Evolutionary conservation across 345 rosid genomes (phyloP), one percentile per base, ranked within the genome.

Genomic region (Ceriops zippeliana): DNA sequence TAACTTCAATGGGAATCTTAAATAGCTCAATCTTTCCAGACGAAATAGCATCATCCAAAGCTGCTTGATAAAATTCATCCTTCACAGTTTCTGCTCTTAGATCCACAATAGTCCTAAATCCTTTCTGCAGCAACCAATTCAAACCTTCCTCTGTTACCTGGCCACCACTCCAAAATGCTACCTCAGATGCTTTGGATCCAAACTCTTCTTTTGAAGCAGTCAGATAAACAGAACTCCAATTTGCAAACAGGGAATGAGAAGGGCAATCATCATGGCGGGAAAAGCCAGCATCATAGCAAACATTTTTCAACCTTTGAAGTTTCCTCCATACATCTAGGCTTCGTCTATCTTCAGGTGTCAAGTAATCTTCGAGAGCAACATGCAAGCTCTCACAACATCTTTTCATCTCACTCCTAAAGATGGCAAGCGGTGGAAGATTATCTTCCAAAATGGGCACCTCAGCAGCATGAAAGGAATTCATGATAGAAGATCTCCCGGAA

Each of bases 301-400:
- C 88, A 75, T 91, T 93, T 63, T 93, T 93, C 83, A 91, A 86
- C 79, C 93, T 86, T 83, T 91, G 98, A 74, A 93, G 65, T 73
- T 89, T 91, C 85, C 92, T 86, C 98, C 98, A 91, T 5, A 93
- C 88, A 67, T 82, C 70, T 34, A 82, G 76, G 75, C 86, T 87
- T 70, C 86, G 86, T 62, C 69, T 80, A 80, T 89, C 96, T 62
- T 83, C 89, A 0, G 87, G 87, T n/a, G 85, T 83, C 85, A 93
- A 82, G 67, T 84, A 88, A 59, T 88, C 83, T 84, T 91, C 89
- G 63, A 93, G 96, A 52, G 98, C 97, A 70, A 91, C 78, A 73
- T 93, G 98, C 76, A 93, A 83, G 80, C 96, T 89, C 81, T 93
- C 98, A 20, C 96, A 86, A 52, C 98, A 93, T 68, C 96, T 88